phyloP scores from a whole-genome alignment of 768 basidiomycete genomes.

The Lepiota venenata region DNA sequence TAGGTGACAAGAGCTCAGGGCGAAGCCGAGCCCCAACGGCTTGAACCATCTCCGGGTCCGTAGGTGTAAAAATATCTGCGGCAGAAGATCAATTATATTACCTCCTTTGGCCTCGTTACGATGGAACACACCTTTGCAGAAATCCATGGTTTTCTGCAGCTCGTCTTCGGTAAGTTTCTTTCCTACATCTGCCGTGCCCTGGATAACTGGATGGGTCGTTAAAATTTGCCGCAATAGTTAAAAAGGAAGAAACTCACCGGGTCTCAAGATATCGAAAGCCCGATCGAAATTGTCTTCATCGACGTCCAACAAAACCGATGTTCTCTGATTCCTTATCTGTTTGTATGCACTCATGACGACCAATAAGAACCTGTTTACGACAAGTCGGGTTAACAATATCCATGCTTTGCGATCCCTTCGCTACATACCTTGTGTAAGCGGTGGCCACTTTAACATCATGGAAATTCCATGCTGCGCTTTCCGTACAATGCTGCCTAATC shows the following conservation, averaged over 20 bases:
- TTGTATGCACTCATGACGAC: conserved; percentile 47
- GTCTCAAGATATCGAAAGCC: conserved; percentile 42
- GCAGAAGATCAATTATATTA: background rate
- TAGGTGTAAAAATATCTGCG: conserved; percentile 23
- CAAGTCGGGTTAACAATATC: background rate
- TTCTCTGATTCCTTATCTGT: conserved; percentile 40
- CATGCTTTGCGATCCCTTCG: background rate
- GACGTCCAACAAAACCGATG: conserved; percentile 38
- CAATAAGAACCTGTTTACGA: conserved; percentile 34
- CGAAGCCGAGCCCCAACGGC: conserved; percentile 22
- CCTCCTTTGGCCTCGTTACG: background rate
- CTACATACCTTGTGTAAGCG: conserved; percentile 29
- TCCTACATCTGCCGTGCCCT: conserved; percentile 25
- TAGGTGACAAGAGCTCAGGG: conserved; percentile 19
- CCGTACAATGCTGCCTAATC: conserved; percentile 26
- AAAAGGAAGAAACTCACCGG: conserved; percentile 23
- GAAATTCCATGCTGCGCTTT: conserved; percentile 25
- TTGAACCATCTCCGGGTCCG: conserved; percentile 23
- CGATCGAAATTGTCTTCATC: conserved; percentile 46
- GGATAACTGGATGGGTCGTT: conserved; percentile 18
- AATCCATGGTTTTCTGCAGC: conserved; percentile 39
- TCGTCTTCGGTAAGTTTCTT: conserved; percentile 43
- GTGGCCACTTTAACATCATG: conserved; percentile 30
- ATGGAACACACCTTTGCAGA: conserved; percentile 18
- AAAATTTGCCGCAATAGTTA: background rate